Evolutionary conservation across 164 flowering plant species (phyloP).

Genomic region (Berberis thunbergii): DNA sequence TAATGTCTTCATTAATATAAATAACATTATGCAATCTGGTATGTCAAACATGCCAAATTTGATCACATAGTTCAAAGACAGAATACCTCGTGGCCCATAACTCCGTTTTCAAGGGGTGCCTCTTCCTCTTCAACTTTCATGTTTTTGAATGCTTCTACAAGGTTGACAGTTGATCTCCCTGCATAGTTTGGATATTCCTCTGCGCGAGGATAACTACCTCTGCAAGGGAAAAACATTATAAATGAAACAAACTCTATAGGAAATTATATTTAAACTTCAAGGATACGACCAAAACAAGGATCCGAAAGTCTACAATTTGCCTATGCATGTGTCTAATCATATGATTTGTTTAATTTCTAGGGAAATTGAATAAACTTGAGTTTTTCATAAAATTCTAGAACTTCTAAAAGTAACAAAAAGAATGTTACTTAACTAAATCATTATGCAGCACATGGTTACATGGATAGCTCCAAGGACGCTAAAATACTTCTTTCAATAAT

Average conservation of each 20-base stretch:
- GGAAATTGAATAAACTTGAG: too few species aligned
- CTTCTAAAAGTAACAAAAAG: too few species aligned
- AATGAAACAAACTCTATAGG: not conserved
- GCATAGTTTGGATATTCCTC: constrained; percentile 30
- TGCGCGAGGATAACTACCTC: constrained; percentile 47
- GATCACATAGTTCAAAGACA: not conserved
- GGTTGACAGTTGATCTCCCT: constrained; percentile 34
- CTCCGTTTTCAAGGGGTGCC: constrained; percentile 44
- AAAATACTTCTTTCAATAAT: too few species aligned
- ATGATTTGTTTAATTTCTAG: too few species aligned
- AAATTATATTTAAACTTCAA: not conserved
- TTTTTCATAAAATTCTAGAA: too few species aligned
- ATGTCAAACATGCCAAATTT: too few species aligned
- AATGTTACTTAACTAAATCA: too few species aligned
- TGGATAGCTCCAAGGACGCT: too few species aligned
- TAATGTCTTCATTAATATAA: too few species aligned
- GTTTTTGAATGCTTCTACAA: constrained; percentile 50
- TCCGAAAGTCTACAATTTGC: not conserved
- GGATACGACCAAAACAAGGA: not conserved
- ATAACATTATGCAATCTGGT: too few species aligned
- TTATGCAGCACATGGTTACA: too few species aligned
- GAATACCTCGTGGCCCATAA: constrained; percentile 34
- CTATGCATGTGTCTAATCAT: too few species aligned
- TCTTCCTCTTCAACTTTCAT: constrained; percentile 40
- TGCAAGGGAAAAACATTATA: constrained; percentile 10